Evolutionary conservation across 441 rosid genomes (phyloP), one percentile per base, ranked within the genome.

Genomic region (Adansonia grandidieri): DNA sequence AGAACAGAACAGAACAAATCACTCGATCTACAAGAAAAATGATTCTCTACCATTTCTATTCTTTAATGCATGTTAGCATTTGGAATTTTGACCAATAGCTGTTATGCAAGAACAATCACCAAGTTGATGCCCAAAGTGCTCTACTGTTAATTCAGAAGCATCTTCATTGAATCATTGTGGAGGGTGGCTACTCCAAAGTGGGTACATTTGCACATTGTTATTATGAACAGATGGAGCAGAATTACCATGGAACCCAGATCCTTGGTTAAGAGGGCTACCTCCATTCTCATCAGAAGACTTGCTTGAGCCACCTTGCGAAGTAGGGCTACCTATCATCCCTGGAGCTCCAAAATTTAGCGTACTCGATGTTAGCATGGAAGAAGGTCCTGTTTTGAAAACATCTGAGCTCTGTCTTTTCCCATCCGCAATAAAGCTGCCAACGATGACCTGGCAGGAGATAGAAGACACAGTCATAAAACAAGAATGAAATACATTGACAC

Each of bases 261-360:
- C 87, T 51, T 82, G 85, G 74, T 88, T 83, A 47, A 88, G 71
- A 1, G 92, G 88, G 79, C 92, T 89, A 61, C 87, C 85, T 6
- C 91, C 96, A 73, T 91, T 88, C 64, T 91, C 98, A 22, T 90
- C 97, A 5, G 97, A 94, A 10, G 97, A 90, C 44, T 91, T 95
- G 5, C 92, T 94, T 6, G 98, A 89, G 22, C 78, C 88, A 76
- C 93, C 97, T 64, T 87, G 90, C 57, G 97, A 89, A 20, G 91
- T 83, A 76, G 97, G 92, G 83, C 94, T 96, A 15, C 85, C 82
- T 1, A 79, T 74, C 56, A 87, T 82, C 63, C 80, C 75, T 48
- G 91, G 86, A 44, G 85, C 80, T 50, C 91, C 90, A 45, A 91
- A 96, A 85, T 77, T 90, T 85, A 91, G 80, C 89, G 87, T 87